A percentile compares a stretch with the other conserved stretches of the same genome.
Conservation (phyloP, 495 filamentous ascomycete species). For the Aspergillus panamensis region DNA sequence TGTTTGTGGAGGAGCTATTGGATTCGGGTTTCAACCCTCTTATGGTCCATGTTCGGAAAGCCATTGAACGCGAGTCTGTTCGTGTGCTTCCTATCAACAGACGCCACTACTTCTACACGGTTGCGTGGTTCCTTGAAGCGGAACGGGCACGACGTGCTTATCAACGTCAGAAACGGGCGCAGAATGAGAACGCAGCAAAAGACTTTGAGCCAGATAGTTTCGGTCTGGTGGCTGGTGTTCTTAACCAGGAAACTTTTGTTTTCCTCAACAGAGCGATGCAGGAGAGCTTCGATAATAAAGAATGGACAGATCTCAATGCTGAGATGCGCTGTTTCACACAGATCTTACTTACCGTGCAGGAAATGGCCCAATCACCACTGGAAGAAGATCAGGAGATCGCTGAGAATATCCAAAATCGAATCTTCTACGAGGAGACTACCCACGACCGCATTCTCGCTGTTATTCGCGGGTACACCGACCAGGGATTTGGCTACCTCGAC, state of each 20-base stretch:
- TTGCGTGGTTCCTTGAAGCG: constrained; percentile 91
- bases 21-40: constrained; percentile 96
- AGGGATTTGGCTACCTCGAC: constrained; percentile 91
- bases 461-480: constrained; percentile 79
- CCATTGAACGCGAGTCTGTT: constrained; percentile 87
- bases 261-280: constrained; percentile 81
- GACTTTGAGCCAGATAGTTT: constrained; percentile 70
- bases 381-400: constrained; percentile 98
- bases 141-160: constrained; percentile 70
- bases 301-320: constrained; percentile 81
- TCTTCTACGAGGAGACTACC: constrained; percentile 96
- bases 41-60: constrained; percentile 78
- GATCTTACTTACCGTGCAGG: constrained; percentile 84
- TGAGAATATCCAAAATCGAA: constrained; percentile 92
- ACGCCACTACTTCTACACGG: constrained; percentile 86
- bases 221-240: constrained; percentile 77
- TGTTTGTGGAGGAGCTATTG: constrained; percentile 89
- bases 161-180: constrained; percentile 41
- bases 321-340: constrained; percentile 83
- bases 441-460: constrained; percentile 82
- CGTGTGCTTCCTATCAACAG: constrained; percentile 69
- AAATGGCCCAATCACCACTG: constrained; percentile 78
- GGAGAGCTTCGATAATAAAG: constrained; percentile 70
- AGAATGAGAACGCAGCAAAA: constrained; percentile 35
- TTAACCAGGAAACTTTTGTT: constrained; percentile 91